Conservation (phyloP, 768 basidiomycete species). For the Hysterangium stoloniferum region DNA sequence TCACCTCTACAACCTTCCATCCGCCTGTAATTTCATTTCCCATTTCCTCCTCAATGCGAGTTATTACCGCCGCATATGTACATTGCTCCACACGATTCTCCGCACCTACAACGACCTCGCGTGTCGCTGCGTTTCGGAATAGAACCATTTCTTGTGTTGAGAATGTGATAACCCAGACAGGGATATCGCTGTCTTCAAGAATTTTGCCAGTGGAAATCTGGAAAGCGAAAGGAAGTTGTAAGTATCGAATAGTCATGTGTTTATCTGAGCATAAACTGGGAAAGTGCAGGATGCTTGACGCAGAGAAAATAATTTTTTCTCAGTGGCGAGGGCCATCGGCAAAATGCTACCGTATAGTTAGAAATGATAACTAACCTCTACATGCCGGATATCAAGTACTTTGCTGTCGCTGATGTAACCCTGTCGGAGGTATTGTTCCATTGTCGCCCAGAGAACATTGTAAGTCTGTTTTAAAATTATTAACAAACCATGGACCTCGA, state of each 20-base stretch:
- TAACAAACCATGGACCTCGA: neutral
- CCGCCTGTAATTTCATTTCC: constrained; percentile 92
- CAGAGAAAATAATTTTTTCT: no score
- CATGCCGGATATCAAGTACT: constrained; percentile 93
- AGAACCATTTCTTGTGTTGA: constrained; percentile 89
- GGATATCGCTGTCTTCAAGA: constrained; percentile 75
- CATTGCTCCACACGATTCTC: constrained; percentile 91
- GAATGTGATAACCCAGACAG: constrained; percentile 88
- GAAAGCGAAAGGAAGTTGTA: neutral
- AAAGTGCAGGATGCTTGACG: no score
- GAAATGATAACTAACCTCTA: constrained; percentile 60
- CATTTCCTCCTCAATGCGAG: constrained; percentile 80
- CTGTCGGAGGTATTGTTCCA: constrained; percentile 88
- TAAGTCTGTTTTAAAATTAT: constrained; percentile 57
- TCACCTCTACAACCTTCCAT: constrained; percentile 95
- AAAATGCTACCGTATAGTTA: neutral
- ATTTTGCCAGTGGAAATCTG: constrained; percentile 84
- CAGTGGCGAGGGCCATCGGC: neutral
- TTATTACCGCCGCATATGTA: constrained; percentile 86
- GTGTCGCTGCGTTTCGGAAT: constrained; percentile 84
- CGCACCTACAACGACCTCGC: constrained; percentile 81
- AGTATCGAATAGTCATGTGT: neutral
- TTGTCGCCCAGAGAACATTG: constrained; percentile 96
- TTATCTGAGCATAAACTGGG: no score
- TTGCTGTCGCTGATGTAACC: constrained; percentile 90